These are phyloP conservation scores for Monilinia polystroma DNA, from an alignment of 2,329 filamentous ascomycete genomes.

Conservation along the genomic window DNA sequence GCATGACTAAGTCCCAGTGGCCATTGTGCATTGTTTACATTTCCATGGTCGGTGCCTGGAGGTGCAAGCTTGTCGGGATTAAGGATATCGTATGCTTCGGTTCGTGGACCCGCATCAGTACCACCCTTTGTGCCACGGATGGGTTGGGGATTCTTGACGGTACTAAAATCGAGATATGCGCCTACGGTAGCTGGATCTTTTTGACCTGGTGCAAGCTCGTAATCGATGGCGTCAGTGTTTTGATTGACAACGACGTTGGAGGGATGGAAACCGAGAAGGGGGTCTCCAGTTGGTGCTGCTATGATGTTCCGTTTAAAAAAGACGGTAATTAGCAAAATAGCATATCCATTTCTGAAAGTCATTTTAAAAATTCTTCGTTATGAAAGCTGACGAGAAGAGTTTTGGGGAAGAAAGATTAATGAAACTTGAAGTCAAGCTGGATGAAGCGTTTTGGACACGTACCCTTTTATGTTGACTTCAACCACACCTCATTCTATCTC, in stretches of 20 bases:
- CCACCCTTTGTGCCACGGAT: constrained; percentile 52
- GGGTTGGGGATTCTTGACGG: constrained; percentile 53
- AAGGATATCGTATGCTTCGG: constrained; percentile 64
- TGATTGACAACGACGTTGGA: constrained; percentile 41
- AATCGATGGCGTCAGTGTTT: constrained; percentile 41
- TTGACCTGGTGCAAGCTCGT: constrained; percentile 51
- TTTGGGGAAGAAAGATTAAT: neutral
- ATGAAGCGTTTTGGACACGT: neutral
- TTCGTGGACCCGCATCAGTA: constrained; percentile 62
- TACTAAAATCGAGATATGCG: constrained; percentile 53
- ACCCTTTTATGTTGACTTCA: neutral
- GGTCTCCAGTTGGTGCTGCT: constrained; percentile 34
- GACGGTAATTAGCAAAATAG: constrained; percentile 21
- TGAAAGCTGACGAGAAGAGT: neutral
- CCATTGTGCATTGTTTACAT: constrained; percentile 71
- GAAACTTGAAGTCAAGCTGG: neutral
- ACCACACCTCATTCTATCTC: neutral
- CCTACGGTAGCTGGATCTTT: constrained; percentile 51
- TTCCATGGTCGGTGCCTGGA: constrained; percentile 70
- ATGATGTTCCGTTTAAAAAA: constrained; percentile 17
- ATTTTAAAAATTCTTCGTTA: constrained; percentile 1
- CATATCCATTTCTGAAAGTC: neutral
- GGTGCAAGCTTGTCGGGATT: constrained; percentile 71
- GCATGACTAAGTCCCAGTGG: constrained; percentile 43
- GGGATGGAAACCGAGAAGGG: constrained; percentile 45